Percentiles rank a stretch among this genome's conserved stretches.
Conservation (phyloP, 495 filamentous ascomycete genomes). For the Penicillium nucicola region DNA sequence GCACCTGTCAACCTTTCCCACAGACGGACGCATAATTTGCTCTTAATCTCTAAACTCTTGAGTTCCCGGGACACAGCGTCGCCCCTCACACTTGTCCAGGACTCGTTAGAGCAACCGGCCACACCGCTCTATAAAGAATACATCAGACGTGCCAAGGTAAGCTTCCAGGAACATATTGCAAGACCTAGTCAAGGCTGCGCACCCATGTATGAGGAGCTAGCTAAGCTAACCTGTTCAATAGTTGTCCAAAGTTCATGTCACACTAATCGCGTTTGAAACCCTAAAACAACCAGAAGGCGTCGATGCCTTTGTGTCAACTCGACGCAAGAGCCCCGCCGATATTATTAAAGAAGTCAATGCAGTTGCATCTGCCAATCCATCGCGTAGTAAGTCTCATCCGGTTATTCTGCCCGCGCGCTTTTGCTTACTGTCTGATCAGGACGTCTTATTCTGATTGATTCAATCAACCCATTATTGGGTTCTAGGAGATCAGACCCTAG, state of each 20-base stretch:
- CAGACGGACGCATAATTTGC: slow-evolving; percentile 78
- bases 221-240: slow-evolving; percentile 17
- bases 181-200: not conserved
- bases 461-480: slow-evolving; percentile 39
- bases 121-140: slow-evolving; percentile 70
- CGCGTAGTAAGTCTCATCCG: slow-evolving; percentile 27
- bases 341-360: slow-evolving; percentile 52
- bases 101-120: slow-evolving; percentile 80
- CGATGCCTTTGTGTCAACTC: slow-evolving; percentile 62
- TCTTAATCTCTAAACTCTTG: slow-evolving; percentile 81
- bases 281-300: slow-evolving; percentile 53
- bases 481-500: slow-evolving; percentile 23
- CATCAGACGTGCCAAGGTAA: slow-evolving; percentile 69
- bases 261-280: slow-evolving; percentile 79
- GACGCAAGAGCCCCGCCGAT: slow-evolving; percentile 57
- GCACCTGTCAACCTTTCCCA: slow-evolving; percentile 53
- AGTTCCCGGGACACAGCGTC: slow-evolving; percentile 74
- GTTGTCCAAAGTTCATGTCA: slow-evolving; percentile 56
- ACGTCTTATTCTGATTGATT: slow-evolving; percentile 45
- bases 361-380: slow-evolving; percentile 25
- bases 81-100: slow-evolving; percentile 81
- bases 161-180: slow-evolving; percentile 4
- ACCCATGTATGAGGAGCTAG: not conserved
- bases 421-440: slow-evolving; percentile 19
- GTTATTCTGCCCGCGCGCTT: not conserved